Evolutionary conservation across 768 basidiomycete species (phyloP).

Genomic region (Hydnum rufescens): DNA sequence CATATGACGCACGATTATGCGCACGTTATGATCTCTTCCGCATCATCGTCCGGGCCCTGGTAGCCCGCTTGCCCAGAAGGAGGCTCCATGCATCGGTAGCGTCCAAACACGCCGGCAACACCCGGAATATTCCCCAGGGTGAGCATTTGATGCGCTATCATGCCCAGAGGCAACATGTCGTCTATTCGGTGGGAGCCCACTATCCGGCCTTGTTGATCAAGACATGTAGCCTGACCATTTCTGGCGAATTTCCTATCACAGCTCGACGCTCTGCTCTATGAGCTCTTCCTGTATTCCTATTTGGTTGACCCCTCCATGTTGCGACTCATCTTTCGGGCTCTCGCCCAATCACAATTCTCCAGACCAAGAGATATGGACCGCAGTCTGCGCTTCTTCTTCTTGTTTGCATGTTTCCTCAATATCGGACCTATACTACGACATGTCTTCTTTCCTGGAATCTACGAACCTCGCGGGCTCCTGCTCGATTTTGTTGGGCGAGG

Average conservation of each 20-base stretch:
- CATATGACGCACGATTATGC: background rate
- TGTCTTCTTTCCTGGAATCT: background rate
- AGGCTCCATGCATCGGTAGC: background rate
- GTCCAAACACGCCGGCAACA: too few relatives aligned
- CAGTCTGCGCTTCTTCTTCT: conserved; percentile 5
- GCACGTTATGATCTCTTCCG: background rate
- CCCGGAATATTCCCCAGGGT: too few relatives aligned
- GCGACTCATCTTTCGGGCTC: conserved; percentile 7
- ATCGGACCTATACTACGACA: conserved; percentile 1
- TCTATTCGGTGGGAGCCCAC: conserved; percentile 6
- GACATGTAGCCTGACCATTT: background rate
- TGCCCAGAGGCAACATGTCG: conserved; percentile 10
- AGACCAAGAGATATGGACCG: conserved; percentile 7
- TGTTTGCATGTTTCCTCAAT: background rate
- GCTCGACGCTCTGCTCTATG: conserved; percentile 8
- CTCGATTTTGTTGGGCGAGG: conserved; percentile 10
- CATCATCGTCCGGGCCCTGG: background rate
- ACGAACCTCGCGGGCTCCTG: background rate
- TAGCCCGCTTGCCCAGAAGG: background rate
- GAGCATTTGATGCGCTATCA: conserved; percentile 8
- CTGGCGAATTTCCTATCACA: background rate
- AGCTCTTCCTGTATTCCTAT: conserved; percentile 10
- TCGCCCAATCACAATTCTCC: conserved; percentile 7
- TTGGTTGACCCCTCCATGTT: conserved; percentile 8
- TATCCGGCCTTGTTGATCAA: background rate